Evolutionary conservation across 2,329 filamentous ascomycete genomes (phyloP).

Genomic region (Alternaria angustiovoidea): DNA sequence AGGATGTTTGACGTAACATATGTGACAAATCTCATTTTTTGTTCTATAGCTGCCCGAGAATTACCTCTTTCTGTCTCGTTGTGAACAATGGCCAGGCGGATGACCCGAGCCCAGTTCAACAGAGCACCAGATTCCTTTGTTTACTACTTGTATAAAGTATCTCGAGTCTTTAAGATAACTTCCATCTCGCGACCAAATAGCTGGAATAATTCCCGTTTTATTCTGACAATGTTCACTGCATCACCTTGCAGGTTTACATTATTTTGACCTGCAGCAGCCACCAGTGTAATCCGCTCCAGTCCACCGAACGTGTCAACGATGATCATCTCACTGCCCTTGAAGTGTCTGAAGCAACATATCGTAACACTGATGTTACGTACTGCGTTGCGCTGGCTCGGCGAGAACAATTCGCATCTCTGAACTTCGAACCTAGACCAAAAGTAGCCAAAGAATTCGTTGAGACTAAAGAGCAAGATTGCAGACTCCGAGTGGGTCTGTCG

Average conservation of each 20-base stretch:
- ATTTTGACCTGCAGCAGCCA: background rate
- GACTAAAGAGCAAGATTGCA: background rate
- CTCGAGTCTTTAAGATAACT: background rate
- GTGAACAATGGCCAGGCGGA: background rate
- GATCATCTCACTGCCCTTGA: background rate
- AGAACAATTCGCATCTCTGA: background rate
- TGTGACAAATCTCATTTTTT: no score
- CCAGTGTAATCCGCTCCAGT: background rate
- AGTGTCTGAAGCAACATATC: background rate
- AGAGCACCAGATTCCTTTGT: background rate
- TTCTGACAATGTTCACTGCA: background rate
- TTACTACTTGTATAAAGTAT: background rate
- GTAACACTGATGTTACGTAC: background rate
- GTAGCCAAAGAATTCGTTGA: background rate
- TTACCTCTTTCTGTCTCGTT: background rate
- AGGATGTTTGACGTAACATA: no score
- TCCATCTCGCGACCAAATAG: background rate
- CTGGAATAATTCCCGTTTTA: background rate
- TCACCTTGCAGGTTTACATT: background rate
- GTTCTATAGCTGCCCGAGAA: no score
- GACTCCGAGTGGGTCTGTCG: conserved; percentile 4
- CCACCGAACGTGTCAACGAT: background rate
- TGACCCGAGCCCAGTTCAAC: background rate
- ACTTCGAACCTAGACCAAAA: background rate
- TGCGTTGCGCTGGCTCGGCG: background rate